A percentile compares a stretch with the other conserved stretches of the same genome.
phyloP scores from a whole-genome alignment of 768 basidiomycete species.

The Mycena capillaripes region DNA sequence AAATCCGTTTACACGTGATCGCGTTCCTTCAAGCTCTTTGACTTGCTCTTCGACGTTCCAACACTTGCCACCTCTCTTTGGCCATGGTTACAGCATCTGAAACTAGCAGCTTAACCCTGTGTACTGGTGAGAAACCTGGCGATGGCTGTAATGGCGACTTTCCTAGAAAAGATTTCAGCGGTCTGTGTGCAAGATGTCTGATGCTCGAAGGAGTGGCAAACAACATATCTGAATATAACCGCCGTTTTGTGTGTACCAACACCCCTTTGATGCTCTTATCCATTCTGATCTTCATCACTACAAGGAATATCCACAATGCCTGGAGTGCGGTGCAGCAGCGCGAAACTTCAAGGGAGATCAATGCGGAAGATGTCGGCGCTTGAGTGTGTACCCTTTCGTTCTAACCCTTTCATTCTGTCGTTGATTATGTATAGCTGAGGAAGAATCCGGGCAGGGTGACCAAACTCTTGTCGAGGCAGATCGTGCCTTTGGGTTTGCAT shows the following conservation, averaged over 20 bases:
- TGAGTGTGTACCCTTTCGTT: background rate
- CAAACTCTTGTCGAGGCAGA: background rate
- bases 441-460: background rate
- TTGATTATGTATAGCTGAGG: background rate
- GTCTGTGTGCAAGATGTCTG: conserved; percentile 8
- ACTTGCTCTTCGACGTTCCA: no score
- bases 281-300: background rate
- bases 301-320: background rate
- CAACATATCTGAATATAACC: background rate
- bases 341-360: background rate
- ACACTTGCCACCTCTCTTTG: no score
- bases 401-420: background rate
- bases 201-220: conserved; percentile 10
- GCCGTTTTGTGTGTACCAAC: background rate
- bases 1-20: no score
- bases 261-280: background rate
- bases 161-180: background rate
- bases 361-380: conserved; percentile 12
- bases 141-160: conserved; percentile 12
- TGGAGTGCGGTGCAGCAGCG: background rate
- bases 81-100: no score
- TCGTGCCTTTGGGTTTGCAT: background rate
- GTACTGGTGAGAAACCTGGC: background rate
- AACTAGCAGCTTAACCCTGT: background rate
- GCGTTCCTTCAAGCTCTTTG: no score